A percentile compares a stretch with the other conserved stretches of the same genome.
Conservation (phyloP, 768 basidiomycete species). For the Brasilioporus rufonigricans region DNA sequence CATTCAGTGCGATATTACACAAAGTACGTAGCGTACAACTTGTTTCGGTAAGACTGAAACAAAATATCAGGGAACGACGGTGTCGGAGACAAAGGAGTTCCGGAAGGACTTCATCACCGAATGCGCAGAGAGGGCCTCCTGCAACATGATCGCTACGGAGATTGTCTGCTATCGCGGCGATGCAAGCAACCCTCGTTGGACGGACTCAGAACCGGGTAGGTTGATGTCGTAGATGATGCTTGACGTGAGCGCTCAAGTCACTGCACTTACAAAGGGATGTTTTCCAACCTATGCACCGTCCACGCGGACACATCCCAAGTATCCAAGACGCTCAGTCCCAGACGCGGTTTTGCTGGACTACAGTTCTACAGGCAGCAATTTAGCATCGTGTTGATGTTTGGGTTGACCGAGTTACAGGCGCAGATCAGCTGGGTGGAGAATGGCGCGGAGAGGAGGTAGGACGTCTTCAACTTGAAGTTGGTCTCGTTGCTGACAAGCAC, state of each 20-base stretch:
- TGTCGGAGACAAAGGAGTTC: slow-evolving; percentile 33
- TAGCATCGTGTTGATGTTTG: slow-evolving; percentile 42
- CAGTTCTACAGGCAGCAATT: slow-evolving; percentile 35
- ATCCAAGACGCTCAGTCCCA: slow-evolving; percentile 29
- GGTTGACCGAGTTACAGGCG: slow-evolving; percentile 45
- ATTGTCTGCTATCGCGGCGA: slow-evolving; percentile 31
- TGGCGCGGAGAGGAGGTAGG: slow-evolving; percentile 24
- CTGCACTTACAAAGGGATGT: slow-evolving; percentile 21
- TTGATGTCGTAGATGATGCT: not conserved
- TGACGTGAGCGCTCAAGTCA: not conserved
- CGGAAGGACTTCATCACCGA: slow-evolving; percentile 33
- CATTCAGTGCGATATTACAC: slow-evolving; percentile 30
- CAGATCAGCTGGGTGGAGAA: slow-evolving; percentile 44
- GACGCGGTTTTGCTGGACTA: slow-evolving; percentile 29
- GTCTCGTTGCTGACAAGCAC: not conserved
- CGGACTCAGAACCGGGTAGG: slow-evolving; percentile 30
- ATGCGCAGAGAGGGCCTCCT: slow-evolving; percentile 26
- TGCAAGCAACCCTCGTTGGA: slow-evolving; percentile 26
- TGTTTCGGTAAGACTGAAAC: not conserved
- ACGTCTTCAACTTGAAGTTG: not conserved
- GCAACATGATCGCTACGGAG: slow-evolving; percentile 31
- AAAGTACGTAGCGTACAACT: slow-evolving; percentile 15
- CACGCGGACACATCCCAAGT: slow-evolving; percentile 29
- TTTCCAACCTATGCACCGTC: slow-evolving; percentile 22
- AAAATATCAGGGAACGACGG: slow-evolving; percentile 20